A percentile compares a stretch with the other conserved stretches of the same genome.
Conservation (phyloP, 768 basidiomycete species). For the Sutorius australiensis region DNA sequence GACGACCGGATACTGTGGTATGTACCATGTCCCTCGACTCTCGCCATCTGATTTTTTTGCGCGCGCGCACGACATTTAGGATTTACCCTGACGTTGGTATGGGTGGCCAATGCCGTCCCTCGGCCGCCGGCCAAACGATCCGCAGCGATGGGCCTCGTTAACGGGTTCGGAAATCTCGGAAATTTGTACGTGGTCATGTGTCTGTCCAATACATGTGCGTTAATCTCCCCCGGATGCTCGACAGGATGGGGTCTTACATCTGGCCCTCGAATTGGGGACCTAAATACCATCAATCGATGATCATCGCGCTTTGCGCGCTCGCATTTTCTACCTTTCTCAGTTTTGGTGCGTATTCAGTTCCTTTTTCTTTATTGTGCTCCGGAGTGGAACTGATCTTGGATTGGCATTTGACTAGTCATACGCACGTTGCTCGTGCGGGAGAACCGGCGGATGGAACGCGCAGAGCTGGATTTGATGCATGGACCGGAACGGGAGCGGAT, state of each 20-base stretch:
- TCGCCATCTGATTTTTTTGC: too few species aligned
- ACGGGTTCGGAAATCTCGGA: constrained; percentile 57
- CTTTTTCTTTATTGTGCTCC: neutral
- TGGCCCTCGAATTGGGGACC: constrained; percentile 56
- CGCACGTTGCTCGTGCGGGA: constrained; percentile 43
- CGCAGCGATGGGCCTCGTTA: constrained; percentile 60
- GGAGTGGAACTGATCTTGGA: neutral
- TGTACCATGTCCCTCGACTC: neutral
- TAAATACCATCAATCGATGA: constrained; percentile 59
- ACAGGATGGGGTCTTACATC: constrained; percentile 55
- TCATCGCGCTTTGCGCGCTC: constrained; percentile 40
- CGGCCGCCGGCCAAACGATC: constrained; percentile 53
- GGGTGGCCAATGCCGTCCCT: constrained; percentile 60
- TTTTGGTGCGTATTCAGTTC: constrained; percentile 28
- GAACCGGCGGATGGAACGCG: constrained; percentile 49
- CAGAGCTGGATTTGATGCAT: constrained; percentile 43
- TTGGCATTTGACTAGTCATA: constrained; percentile 30
- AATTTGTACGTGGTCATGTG: constrained; percentile 18
- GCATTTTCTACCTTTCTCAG: constrained; percentile 32
- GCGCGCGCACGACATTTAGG: constrained; percentile 23
- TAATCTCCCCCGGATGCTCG: neutral
- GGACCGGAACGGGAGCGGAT: constrained; percentile 47
- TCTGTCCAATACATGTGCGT: constrained; percentile 36
- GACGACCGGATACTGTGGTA: constrained; percentile 48
- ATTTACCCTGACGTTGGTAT: constrained; percentile 45